Evolutionary conservation across 192 early-diverging fungal species (phyloP).

Genomic region (Coemansia brasiliensis): DNA sequence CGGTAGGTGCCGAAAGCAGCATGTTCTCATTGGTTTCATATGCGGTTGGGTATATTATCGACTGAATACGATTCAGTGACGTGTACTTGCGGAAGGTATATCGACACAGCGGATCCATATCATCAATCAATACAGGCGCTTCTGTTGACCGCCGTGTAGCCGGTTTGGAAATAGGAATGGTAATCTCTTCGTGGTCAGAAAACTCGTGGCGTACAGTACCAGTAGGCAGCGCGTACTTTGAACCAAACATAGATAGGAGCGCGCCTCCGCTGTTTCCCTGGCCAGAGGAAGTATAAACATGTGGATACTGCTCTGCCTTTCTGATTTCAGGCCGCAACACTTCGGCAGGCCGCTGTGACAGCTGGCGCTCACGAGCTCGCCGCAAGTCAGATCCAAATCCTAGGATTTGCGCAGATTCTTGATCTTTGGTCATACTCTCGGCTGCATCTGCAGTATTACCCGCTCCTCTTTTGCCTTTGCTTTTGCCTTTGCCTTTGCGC

Average conservation of each 20-base stretch:
- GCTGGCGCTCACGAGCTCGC: constrained; percentile 46
- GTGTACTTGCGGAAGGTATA: constrained; percentile 85
- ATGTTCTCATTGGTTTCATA: constrained; percentile 98
- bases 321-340: constrained; percentile 26
- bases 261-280: constrained; percentile 57
- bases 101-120: constrained; percentile 74
- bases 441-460: neutral
- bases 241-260: constrained; percentile 74
- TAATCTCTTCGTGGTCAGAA: constrained; percentile 87
- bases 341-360: constrained; percentile 30
- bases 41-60: constrained; percentile 90
- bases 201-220: constrained; percentile 75
- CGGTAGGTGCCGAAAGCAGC: constrained; percentile 96
- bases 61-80: constrained; percentile 92
- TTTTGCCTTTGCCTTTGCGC: constrained; percentile 24
- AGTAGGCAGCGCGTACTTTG: constrained; percentile 72
- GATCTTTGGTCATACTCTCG: constrained; percentile 11
- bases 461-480: constrained; percentile 6
- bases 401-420: constrained; percentile 34
- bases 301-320: constrained; percentile 61
- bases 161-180: constrained; percentile 74
- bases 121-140: constrained; percentile 61
- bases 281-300: constrained; percentile 73
- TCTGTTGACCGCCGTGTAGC: constrained; percentile 69
- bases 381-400: constrained; percentile 35